These are phyloP conservation scores for Pseudonectria buxi DNA, from an alignment of 2,329 filamentous ascomycete genomes.

Conservation along the genomic window DNA sequence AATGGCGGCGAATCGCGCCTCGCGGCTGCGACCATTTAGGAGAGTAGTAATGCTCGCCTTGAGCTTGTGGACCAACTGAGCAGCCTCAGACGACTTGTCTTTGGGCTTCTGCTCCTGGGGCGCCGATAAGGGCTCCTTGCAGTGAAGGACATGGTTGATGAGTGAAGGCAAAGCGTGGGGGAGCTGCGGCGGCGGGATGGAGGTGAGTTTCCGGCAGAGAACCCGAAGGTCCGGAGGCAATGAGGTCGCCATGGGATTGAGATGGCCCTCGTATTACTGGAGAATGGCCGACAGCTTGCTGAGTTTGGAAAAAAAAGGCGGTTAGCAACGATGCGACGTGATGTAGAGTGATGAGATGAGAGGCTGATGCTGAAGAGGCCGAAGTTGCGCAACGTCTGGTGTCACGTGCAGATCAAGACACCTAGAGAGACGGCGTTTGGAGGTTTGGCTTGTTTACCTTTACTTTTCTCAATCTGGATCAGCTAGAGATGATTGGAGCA, in stretches of 20 bases:
- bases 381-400: too few species aligned
- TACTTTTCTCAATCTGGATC: too few species aligned
- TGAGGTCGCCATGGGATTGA: conserved; percentile 25
- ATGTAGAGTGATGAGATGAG: too few species aligned
- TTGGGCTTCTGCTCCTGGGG: conserved; percentile 55
- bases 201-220: conserved; percentile 63
- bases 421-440: too few species aligned
- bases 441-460: too few species aligned
- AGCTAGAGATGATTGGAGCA: too few species aligned
- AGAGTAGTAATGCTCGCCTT: conserved; percentile 72
- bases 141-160: conserved; percentile 51
- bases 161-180: conserved; percentile 67
- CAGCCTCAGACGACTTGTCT: conserved; percentile 54
- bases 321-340: neutral
- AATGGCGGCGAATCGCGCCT: conserved; percentile 71
- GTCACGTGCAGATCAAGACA: too few species aligned
- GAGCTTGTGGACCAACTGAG: conserved; percentile 72
- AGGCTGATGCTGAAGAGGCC: too few species aligned
- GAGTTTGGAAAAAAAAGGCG: too few species aligned
- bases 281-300: too few species aligned
- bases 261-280: too few species aligned
- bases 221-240: conserved; percentile 54
- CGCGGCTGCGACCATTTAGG: conserved; percentile 65
- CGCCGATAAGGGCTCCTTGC: conserved; percentile 55
- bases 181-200: conserved; percentile 65